phyloP scores from a whole-genome alignment of 805 yeast species.

The Candida lessepsii region DNA sequence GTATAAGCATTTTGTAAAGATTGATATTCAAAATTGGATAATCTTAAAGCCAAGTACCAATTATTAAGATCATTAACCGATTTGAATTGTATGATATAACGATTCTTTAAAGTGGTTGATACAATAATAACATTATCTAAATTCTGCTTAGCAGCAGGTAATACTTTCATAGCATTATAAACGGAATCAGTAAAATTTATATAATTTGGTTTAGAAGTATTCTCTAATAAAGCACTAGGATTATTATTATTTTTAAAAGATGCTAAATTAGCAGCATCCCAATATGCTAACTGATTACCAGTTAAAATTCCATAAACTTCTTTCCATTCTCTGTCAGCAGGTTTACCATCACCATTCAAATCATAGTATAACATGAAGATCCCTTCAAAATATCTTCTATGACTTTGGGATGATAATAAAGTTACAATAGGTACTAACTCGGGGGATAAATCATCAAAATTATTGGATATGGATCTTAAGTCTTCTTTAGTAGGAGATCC shows the following conservation, averaged over 20 bases:
- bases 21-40: slow-evolving; percentile 77
- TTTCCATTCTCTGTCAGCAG: slow-evolving; percentile 80
- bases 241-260: slow-evolving; percentile 42
- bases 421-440: slow-evolving; percentile 72
- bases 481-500: slow-evolving; percentile 13
- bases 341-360: slow-evolving; percentile 79
- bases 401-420: slow-evolving; percentile 67
- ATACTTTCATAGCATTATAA: slow-evolving; percentile 64
- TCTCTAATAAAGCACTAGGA: slow-evolving; percentile 53
- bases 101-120: slow-evolving; percentile 87
- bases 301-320: slow-evolving; percentile 90
- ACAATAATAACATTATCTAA: slow-evolving; percentile 79
- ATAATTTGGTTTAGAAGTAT: slow-evolving; percentile 77
- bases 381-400: slow-evolving; percentile 75
- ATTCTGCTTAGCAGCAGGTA: slow-evolving; percentile 64
- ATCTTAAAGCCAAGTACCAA: slow-evolving; percentile 84
- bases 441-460: slow-evolving; percentile 33
- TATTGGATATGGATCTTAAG: slow-evolving; percentile 5
- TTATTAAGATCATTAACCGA: slow-evolving; percentile 59
- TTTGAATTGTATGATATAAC: slow-evolving; percentile 78
- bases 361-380: slow-evolving; percentile 72
- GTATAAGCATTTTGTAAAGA: slow-evolving; percentile 94
- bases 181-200: slow-evolving; percentile 89
- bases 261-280: slow-evolving; percentile 77
- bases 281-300: slow-evolving; percentile 88